Base-by-base conservation (phyloP, 352 stramenopile genomes). In the Pythium plurisporium region DNA sequence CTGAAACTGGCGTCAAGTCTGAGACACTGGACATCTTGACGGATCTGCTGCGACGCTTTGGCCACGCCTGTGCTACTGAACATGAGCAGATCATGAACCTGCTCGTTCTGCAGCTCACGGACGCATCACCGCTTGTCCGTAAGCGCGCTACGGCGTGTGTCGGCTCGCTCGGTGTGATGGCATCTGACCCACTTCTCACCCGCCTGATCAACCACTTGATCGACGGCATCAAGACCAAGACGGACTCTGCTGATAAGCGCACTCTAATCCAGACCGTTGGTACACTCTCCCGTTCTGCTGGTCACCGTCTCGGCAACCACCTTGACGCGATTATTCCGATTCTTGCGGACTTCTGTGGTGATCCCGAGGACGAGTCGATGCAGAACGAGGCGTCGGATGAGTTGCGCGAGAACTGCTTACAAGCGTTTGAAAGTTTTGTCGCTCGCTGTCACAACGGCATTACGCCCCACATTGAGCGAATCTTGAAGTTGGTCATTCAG, bases 401-500 rank as follows among this genome's bases (percentile, higher is more conserved):
- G 70, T 86, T 99, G 26, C 83, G 96, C 33, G 96, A 99, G 70
- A 98, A 97, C 55, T 99, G 96, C 65, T 99, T 99, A 64, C 95
- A 98, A 59, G 96, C 95, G 20, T 98, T 99, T 69, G 96, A 99
- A 64, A 93, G 88, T 7, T 99, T 99, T 68, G 83, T 99, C 22
- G 70, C 97, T 55, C 85, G 96, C 36, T 99, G 96, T 82, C 96
- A 98, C 42, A 86, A 82, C 33, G 95, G 99, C 69, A 96, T 99
- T 54, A 86, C 96, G 44, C 86, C 89, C n/a, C 94, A 99, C 67
- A 81, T 99, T 51, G 75, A 91, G 41, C 70, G 74, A 26, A 98
- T 99, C 55, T 70, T 98, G 46, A 74, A 88, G 42, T 76, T 95
- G 10, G 77, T 85, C 15, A 83, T 96, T 56, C 77, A 82, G 20